Evolutionary conservation across 2,329 filamentous ascomycete species (phyloP), one percentile per base, ranked within the genome.

Genomic region (Podosphaera fusca): DNA sequence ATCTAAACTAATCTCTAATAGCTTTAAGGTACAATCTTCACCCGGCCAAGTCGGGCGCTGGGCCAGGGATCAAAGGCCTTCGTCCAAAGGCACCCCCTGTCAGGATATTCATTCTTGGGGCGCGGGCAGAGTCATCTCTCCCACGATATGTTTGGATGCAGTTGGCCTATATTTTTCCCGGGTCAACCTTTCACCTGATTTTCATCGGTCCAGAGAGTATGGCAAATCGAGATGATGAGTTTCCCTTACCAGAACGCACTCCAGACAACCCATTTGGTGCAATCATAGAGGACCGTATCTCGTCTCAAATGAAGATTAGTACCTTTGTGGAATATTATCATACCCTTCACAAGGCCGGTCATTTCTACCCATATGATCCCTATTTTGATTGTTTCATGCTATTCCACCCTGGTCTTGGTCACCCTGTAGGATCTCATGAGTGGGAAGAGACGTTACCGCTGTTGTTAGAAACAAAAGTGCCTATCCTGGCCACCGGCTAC

Each of bases 301-400:
- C 84, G 67, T 81, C 84, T 57, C 83, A 84, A 62, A 81, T 96
- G 80, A 98, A 98, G 74, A 94, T 98, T 66, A 92, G 84, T 69
- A 98, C 94, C 0, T 95, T 89, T 66, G 90, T 96, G 55, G 92
- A 98, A 64, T 95, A 98, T 72, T 98, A 94, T 73, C 90, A 98
- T 70, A 96, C 87, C 2, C 79, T 98, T 63, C 90, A 98, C 72
- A 81, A 88, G 68, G 85, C 90, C 0, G 84, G 87, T 53, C 79
- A 89, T 67, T 98, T 96, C 72, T 81, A 85, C 58, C 92, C 94
- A 0, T 95, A 94, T 67, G 92, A 98, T 67, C 92, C 92, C 0
- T 98, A 98, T 72, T 95, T 98, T 69, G 92, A 98, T 73, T 92
- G 86, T 70, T 95, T 98, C 67, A 82, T 98, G 65, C 78, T 95